Conservation (phyloP, 257 asterid genomes). For the Verbascum thapsus region DNA sequence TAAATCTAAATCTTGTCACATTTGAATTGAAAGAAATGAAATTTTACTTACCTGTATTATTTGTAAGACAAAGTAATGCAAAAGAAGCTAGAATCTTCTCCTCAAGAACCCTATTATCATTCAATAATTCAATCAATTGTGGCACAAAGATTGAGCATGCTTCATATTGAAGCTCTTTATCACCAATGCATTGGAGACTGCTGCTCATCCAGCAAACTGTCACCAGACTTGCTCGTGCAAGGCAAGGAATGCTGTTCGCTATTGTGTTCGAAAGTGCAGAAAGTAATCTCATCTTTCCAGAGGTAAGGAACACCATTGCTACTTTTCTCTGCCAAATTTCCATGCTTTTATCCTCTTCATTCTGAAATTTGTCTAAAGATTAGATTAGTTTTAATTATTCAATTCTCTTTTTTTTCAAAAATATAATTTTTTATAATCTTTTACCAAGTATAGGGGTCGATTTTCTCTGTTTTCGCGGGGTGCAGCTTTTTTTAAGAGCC, state of each 20-base stretch:
- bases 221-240: constrained; percentile 74
- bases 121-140: constrained; percentile 45
- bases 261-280: constrained; percentile 61
- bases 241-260: constrained; percentile 64
- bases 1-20: neutral
- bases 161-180: constrained; percentile 37
- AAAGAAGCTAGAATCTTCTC: constrained; percentile 72
- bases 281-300: constrained; percentile 49
- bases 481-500: constrained; percentile 68
- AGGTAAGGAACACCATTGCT: constrained; percentile 48
- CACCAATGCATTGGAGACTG: constrained; percentile 41
- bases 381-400: neutral
- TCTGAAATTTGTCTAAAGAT: constrained; percentile 36
- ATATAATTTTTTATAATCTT: too few relatives aligned
- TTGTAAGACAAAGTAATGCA: constrained; percentile 54
- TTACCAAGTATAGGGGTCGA: constrained; percentile 40
- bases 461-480: constrained; percentile 31
- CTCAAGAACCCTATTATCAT: constrained; percentile 41
- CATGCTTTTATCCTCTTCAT: constrained; percentile 47
- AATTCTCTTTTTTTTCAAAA: too few relatives aligned
- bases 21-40: neutral
- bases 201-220: constrained; percentile 75
- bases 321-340: constrained; percentile 59
- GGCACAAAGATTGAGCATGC: constrained; percentile 61
- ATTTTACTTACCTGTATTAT: constrained; percentile 52